Evolutionary conservation across 768 basidiomycete genomes (phyloP).

Genomic region (Rossbeevera mucosa): DNA sequence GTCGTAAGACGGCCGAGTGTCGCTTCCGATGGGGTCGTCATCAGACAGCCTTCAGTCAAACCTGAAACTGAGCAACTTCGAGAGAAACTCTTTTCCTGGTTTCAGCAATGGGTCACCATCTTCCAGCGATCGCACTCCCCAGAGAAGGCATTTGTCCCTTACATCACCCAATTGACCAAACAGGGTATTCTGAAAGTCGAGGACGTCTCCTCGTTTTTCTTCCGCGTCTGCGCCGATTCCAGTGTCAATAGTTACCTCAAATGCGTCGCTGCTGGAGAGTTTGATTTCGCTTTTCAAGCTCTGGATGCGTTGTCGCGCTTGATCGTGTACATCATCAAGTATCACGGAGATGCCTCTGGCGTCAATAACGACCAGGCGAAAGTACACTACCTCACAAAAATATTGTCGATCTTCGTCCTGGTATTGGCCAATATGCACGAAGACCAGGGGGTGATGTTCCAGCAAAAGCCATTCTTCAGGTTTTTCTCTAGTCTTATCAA

Average conservation of each 20-base stretch:
- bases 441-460: conserved; percentile 86
- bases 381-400: conserved; percentile 94
- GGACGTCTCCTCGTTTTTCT: conserved; percentile 95
- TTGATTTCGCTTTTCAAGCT: conserved; percentile 79
- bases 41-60: conserved; percentile 50
- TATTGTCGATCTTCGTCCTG: conserved; percentile 93
- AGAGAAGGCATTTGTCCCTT: conserved; percentile 93
- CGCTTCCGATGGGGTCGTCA: conserved; percentile 34
- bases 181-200: conserved; percentile 96
- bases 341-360: conserved; percentile 93
- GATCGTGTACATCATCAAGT: conserved; percentile 98
- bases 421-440: conserved; percentile 94
- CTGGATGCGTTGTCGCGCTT: conserved; percentile 93
- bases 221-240: conserved; percentile 94
- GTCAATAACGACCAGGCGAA: conserved; percentile 93
- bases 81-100: conserved; percentile 73
- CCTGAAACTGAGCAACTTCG: conserved; percentile 72
- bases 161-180: conserved; percentile 95
- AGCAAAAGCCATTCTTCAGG: conserved; percentile 96
- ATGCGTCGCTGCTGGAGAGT: conserved; percentile 66
- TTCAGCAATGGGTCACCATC: conserved; percentile 93
- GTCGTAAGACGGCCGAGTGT: conserved; percentile 47
- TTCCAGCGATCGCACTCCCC: conserved; percentile 88
- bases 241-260: conserved; percentile 87
- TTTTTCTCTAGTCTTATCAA: conserved; percentile 97